phyloP scores from a whole-genome alignment of 345 rosid genomes.

The Eucalyptus curtisii region DNA sequence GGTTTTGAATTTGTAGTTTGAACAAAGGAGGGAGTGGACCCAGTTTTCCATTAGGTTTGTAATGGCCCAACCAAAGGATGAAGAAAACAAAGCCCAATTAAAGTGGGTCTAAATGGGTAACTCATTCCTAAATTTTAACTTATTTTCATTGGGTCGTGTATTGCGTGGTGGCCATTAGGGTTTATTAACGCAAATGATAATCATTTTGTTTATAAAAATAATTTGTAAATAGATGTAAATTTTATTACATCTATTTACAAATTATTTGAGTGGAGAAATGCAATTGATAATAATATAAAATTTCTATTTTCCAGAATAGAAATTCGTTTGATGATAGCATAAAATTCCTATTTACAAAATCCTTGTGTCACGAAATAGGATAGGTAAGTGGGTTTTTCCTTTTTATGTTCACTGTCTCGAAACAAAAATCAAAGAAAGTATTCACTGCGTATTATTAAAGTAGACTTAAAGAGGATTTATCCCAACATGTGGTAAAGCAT shows the following conservation, averaged over 20 bases:
- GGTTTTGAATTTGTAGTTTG: not conserved
- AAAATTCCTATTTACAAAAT: no score
- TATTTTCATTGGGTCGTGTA: not conserved
- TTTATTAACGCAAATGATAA: not conserved
- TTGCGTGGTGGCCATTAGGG: fast-evolving
- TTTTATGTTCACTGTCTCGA: fast-evolving
- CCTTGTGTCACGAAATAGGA: fast-evolving
- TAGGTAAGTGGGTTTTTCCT: not conserved
- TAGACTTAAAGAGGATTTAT: not conserved
- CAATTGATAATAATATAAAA: no score
- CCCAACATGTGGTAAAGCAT: not conserved
- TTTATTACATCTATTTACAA: no score
- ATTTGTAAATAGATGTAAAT: no score
- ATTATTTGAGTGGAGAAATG: fast-evolving
- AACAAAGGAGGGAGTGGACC: not conserved
- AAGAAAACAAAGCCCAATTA: not conserved
- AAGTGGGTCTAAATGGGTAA: not conserved
- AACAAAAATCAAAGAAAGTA: not conserved
- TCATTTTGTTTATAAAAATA: no score
- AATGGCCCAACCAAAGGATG: not conserved
- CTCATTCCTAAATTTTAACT: not conserved
- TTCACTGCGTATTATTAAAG: fast-evolving
- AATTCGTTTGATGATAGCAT: not conserved
- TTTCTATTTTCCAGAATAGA: no score
- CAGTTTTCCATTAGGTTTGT: not conserved